Evolutionary conservation across 2,329 filamentous ascomycete genomes (phyloP), one percentile per base, ranked within the genome.

Genomic region (Aureobasidium sp.): DNA sequence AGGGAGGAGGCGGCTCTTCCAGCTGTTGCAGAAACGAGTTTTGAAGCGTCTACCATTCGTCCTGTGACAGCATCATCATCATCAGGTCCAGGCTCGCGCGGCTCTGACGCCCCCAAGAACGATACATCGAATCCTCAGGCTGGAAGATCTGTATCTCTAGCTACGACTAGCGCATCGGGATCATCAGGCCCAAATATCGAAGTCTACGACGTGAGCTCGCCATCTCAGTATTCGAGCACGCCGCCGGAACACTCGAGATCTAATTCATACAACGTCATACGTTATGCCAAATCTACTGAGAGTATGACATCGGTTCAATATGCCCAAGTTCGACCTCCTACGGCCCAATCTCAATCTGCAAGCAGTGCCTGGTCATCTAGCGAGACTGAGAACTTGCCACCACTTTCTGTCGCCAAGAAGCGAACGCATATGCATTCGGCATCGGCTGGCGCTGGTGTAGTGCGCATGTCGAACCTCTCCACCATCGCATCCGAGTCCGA

Each of bases 401-500:
- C 71, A n/a, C 63, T 74, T n/a, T 65, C 68, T 26, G 67, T 74
- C 20, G 69, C 72, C 6, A 70, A 67, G 61, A 73, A 70, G 63
- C 66, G 71, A 63, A 61, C 67, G 36, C 67, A 63, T 46, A 59
- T 64, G 62, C 63, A 65, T 24, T 65, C 64, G 12, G 63, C 60
- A 2, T 65, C 64, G 7, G 44, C 47, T 47, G 32, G 32, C 46
- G 37, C 37, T 32, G 32, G 32, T 34, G 32, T 34, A 44, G 27
- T 34, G 59, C 46, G 61, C 43, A 32, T 57, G 55, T 62, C 53
- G 20, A 67, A 72, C 59, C 66, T 74, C 41, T 73, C 72, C 46
- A 74, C 72, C 5, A 74, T 74, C 53, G 71, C 70, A 9, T 74
- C 72, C 63, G 71, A 71, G 59, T 73, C 71, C 53, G 64, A 65